Conservation (phyloP, 768 basidiomycete genomes). For the Leccinellum luteum region DNA sequence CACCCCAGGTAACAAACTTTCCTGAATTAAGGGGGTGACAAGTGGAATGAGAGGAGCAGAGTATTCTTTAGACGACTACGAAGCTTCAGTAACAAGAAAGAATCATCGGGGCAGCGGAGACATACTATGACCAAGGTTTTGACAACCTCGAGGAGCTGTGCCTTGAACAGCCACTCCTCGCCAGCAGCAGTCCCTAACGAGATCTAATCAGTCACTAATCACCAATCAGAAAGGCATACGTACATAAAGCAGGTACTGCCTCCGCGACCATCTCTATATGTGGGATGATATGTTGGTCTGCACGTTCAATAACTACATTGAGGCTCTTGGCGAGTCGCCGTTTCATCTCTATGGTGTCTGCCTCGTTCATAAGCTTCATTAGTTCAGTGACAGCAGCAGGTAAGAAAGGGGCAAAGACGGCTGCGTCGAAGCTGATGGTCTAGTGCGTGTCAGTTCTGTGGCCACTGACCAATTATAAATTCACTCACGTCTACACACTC, state of each 20-base stretch:
- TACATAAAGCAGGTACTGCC: constrained; percentile 73
- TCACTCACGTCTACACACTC: constrained; percentile 81
- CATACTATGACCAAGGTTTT: constrained; percentile 67
- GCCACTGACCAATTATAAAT: neutral
- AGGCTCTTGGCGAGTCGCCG: constrained; percentile 67
- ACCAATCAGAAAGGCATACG: constrained; percentile 22
- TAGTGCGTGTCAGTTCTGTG: constrained; percentile 28
- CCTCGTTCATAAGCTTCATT: constrained; percentile 67
- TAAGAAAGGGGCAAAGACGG: constrained; percentile 69
- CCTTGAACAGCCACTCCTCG: constrained; percentile 71
- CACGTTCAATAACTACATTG: constrained; percentile 62
- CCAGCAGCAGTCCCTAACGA: constrained; percentile 62
- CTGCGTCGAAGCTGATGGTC: constrained; percentile 62
- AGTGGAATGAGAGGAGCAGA: constrained; percentile 54
- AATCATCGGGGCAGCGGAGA: neutral
- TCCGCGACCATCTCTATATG: constrained; percentile 57
- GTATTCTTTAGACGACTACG: constrained; percentile 63
- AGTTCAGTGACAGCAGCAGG: constrained; percentile 59
- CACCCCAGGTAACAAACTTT: constrained; percentile 60
- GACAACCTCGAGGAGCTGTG: constrained; percentile 64
- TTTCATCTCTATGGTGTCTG: constrained; percentile 75
- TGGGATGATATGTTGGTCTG: constrained; percentile 59
- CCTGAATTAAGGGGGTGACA: constrained; percentile 61
- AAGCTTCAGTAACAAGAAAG: constrained; percentile 1
- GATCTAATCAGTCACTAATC: constrained; percentile 8